Conservation (phyloP, 495 filamentous ascomycete genomes). For the Aspergillus steynii region DNA sequence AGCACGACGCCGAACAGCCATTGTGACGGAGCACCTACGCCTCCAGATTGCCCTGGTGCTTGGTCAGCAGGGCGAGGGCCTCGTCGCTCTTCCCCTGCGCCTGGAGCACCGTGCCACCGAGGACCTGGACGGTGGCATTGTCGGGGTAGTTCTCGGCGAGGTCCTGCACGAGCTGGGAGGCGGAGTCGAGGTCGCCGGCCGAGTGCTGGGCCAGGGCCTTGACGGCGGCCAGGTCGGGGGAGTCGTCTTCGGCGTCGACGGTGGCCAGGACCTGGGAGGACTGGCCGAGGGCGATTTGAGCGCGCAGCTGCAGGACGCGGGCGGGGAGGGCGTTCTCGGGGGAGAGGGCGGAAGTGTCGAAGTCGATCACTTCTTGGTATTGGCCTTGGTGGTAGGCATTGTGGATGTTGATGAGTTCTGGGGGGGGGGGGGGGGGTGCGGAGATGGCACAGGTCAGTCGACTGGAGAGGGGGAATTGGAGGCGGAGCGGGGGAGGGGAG, state of each 20-base stretch:
- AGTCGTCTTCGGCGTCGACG: slow-evolving; percentile 59
- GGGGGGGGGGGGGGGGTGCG: slow-evolving; percentile 15
- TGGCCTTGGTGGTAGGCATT: slow-evolving; percentile 93
- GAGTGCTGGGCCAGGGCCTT: slow-evolving; percentile 72
- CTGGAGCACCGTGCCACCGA: slow-evolving; percentile 76
- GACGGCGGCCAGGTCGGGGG: slow-evolving; percentile 75
- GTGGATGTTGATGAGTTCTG: slow-evolving; percentile 93
- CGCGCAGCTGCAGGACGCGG: slow-evolving; percentile 76
- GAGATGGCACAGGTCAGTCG: background rate
- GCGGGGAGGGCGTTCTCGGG: slow-evolving; percentile 74
- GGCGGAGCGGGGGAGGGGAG: slow-evolving; percentile 14
- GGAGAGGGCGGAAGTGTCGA: slow-evolving; percentile 73
- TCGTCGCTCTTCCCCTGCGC: slow-evolving; percentile 77
- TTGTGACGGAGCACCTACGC: slow-evolving; percentile 55
- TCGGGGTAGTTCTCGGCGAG: slow-evolving; percentile 65
- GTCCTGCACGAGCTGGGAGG: slow-evolving; percentile 62
- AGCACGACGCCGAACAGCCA: background rate
- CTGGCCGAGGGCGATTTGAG: slow-evolving; percentile 78
- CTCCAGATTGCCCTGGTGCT: slow-evolving; percentile 82
- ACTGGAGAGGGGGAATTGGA: slow-evolving; percentile 1
- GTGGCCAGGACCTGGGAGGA: slow-evolving; percentile 68
- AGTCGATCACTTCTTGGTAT: slow-evolving; percentile 79
- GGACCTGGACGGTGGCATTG: slow-evolving; percentile 78
- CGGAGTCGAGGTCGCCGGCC: slow-evolving; percentile 58
- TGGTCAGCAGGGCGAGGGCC: slow-evolving; percentile 72